These are phyloP conservation scores for Lachancea cidri DNA, from an alignment of 805 yeast species.

Conservation along the genomic window DNA sequence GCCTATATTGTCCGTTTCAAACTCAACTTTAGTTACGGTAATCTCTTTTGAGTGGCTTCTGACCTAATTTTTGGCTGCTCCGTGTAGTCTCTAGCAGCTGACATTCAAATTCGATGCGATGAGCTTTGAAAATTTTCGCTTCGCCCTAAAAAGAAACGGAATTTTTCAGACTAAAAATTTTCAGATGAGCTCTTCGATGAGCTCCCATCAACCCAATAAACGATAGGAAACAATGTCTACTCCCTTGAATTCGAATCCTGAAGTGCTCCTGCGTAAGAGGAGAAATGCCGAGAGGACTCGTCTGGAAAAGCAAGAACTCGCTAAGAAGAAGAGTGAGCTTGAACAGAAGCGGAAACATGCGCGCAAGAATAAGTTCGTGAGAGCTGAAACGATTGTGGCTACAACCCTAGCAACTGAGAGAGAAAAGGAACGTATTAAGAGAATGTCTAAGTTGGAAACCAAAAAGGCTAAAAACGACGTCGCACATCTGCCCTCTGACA, in stretches of 20 bases:
- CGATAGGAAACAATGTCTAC: slow-evolving; percentile 2
- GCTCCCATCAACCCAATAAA: background rate
- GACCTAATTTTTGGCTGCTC: background rate
- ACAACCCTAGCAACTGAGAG: slow-evolving; percentile 59
- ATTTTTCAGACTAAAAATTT: background rate
- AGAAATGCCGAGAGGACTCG: slow-evolving; percentile 72
- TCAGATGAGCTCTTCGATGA: slow-evolving; percentile 1
- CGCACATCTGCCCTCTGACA: slow-evolving; percentile 28
- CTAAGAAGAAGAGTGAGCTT: slow-evolving; percentile 45
- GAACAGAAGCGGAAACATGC: slow-evolving; percentile 40
- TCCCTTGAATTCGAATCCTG: slow-evolving; percentile 60
- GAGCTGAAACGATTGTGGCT: slow-evolving; percentile 72
- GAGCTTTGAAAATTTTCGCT: slow-evolving; percentile 1
- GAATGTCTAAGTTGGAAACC: slow-evolving; percentile 52
- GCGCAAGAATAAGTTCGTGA: slow-evolving; percentile 51
- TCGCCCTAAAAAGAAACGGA: background rate
- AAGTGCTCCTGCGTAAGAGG: slow-evolving; percentile 70
- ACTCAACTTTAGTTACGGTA: background rate
- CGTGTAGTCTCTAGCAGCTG: background rate
- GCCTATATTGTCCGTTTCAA: background rate
- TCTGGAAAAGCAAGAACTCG: slow-evolving; percentile 66
- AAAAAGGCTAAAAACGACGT: slow-evolving; percentile 26
- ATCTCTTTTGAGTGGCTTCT: background rate
- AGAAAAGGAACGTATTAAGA: slow-evolving; percentile 61
- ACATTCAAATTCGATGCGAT: background rate